A percentile compares a stretch with the other conserved stretches of the same genome.
These are phyloP conservation scores for Erysiphe neolycopersici DNA, from an alignment of 2,329 filamentous ascomycete species.

Conservation along the genomic window DNA sequence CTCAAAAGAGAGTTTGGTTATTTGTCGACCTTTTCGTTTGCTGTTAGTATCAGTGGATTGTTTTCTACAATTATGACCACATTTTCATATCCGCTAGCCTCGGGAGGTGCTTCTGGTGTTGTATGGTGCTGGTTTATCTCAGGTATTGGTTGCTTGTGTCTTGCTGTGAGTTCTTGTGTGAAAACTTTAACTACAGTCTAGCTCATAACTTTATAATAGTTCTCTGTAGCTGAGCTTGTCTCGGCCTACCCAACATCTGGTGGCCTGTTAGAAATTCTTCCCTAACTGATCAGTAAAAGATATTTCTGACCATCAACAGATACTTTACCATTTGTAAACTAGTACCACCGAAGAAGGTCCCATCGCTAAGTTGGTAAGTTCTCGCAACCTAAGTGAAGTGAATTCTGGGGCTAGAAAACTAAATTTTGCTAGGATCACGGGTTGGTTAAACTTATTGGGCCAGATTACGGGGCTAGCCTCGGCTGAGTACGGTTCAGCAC, in stretches of 20 bases:
- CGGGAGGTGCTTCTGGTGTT: constrained; percentile 24
- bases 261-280: constrained; percentile 14
- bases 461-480: constrained; percentile 24
- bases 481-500: constrained; percentile 27
- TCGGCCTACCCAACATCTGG: constrained; percentile 30
- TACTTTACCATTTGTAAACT: constrained; percentile 30
- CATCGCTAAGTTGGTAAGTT: constrained; percentile 20
- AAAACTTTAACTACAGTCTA: not conserved
- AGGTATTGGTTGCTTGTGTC: constrained; percentile 27
- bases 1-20: constrained; percentile 32
- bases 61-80: constrained; percentile 29
- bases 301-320: constrained; percentile 6
- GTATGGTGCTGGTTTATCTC: constrained; percentile 33
- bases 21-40: constrained; percentile 31
- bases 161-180: constrained; percentile 14
- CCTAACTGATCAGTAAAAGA: not conserved
- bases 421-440: constrained; percentile 9
- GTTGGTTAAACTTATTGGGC: constrained; percentile 25
- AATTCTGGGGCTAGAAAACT: not conserved
- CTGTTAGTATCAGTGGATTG: constrained; percentile 27
- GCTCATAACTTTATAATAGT: constrained; percentile 2
- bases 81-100: constrained; percentile 24
- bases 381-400: not conserved
- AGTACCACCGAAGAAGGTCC: constrained; percentile 20
- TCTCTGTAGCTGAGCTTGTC: constrained; percentile 27